These are phyloP conservation scores for Fusarium palustre DNA, from an alignment of 2,329 filamentous ascomycete species.

Conservation along the genomic window DNA sequence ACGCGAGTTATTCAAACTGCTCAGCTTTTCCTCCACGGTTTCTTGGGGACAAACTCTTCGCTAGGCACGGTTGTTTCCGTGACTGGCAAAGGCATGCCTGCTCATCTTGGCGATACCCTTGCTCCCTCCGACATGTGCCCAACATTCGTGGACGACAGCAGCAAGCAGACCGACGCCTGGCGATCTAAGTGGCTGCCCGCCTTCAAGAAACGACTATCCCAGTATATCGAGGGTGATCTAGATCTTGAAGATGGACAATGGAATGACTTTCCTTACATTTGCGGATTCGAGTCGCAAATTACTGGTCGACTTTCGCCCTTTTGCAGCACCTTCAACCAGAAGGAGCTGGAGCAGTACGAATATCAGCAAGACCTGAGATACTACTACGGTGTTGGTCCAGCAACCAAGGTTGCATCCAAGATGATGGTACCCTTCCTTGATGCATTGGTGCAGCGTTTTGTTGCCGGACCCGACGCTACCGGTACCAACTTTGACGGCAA, in stretches of 20 bases:
- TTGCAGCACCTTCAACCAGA: constrained; percentile 70
- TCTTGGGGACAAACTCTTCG: constrained; percentile 65
- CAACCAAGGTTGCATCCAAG: constrained; percentile 63
- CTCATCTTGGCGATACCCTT: constrained; percentile 69
- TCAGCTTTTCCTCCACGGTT: constrained; percentile 70
- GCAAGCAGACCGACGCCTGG: constrained; percentile 62
- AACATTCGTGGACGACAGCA: constrained; percentile 65
- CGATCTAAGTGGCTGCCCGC: constrained; percentile 63
- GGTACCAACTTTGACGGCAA: constrained; percentile 61
- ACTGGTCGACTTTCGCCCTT: constrained; percentile 70
- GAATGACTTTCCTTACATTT: constrained; percentile 73
- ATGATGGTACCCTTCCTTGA: constrained; percentile 73
- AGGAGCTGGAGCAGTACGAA: constrained; percentile 73
- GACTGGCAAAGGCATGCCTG: constrained; percentile 64
- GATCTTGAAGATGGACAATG: constrained; percentile 66
- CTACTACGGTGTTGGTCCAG: constrained; percentile 73
- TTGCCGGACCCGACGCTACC: constrained; percentile 61
- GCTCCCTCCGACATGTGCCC: constrained; percentile 73
- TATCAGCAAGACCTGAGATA: constrained; percentile 77
- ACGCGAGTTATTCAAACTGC: constrained; percentile 72
- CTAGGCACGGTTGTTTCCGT: constrained; percentile 69
- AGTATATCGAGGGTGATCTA: constrained; percentile 65
- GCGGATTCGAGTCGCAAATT: constrained; percentile 77
- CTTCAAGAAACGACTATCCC: constrained; percentile 65
- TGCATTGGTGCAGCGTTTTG: constrained; percentile 64